Conservation (phyloP, 1,139 yeast species). For the Geotrichum fermentans region DNA sequence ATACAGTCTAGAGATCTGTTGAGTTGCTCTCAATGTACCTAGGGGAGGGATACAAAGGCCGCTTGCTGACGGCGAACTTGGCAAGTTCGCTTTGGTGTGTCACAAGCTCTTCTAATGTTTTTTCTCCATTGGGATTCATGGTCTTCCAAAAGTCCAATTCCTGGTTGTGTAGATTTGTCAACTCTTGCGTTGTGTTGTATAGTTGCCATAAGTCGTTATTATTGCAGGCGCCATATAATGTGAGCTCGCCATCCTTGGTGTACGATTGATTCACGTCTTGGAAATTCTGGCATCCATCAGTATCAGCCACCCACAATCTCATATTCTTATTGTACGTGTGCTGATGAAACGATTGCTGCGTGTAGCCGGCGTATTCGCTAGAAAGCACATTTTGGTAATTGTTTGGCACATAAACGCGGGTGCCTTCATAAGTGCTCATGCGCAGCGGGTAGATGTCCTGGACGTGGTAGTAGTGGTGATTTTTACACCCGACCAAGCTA, state of each 20-base stretch:
- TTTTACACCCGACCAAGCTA: conserved; percentile 37
- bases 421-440: conserved; percentile 55
- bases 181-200: conserved; percentile 24
- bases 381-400: conserved; percentile 43
- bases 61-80: neutral
- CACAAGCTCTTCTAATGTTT: neutral
- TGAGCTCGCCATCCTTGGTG: conserved; percentile 25
- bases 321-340: conserved; percentile 24
- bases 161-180: conserved; percentile 24
- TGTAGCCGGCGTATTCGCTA: conserved; percentile 32
- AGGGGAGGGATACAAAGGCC: neutral
- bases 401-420: conserved; percentile 51
- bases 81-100: neutral
- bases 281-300: conserved; percentile 20
- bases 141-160: neutral
- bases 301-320: conserved; percentile 27
- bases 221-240: conserved; percentile 32
- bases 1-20: neutral
- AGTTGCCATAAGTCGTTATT: conserved; percentile 26
- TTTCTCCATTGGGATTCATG: neutral
- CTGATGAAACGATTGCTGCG: conserved; percentile 19
- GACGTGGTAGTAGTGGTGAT: conserved; percentile 49
- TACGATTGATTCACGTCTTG: too few species aligned
- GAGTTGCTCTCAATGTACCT: neutral
- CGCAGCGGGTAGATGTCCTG: conserved; percentile 50